Conservation (phyloP, 1,284 basidiomycete genomes). For the Ceraceosorus guamensis region DNA sequence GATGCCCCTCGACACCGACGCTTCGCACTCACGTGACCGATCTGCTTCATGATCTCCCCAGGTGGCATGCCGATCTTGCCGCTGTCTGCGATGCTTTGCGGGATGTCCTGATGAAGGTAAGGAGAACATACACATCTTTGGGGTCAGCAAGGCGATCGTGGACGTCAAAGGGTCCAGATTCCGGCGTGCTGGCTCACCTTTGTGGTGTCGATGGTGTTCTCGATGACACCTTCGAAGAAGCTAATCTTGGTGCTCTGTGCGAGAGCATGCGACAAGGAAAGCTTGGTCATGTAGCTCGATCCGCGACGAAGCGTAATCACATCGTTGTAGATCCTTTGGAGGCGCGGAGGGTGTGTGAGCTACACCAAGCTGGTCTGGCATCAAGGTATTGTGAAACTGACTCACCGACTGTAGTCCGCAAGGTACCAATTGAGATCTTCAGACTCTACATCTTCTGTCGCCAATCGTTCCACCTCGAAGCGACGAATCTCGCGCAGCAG, state of each 20-base stretch:
- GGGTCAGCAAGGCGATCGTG: too few species aligned
- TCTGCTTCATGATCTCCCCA: constrained; percentile 91
- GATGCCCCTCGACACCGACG: not conserved
- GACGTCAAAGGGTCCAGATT: too few species aligned
- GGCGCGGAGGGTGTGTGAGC: not conserved
- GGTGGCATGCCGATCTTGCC: constrained; percentile 69
- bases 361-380: not conserved
- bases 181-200: constrained; percentile 51
- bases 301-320: constrained; percentile 91
- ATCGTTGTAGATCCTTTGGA: constrained; percentile 83
- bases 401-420: constrained; percentile 64
- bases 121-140: too few species aligned
- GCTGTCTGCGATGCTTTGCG: constrained; percentile 83
- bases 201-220: constrained; percentile 87
- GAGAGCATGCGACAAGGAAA: constrained; percentile 86
- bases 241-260: constrained; percentile 90
- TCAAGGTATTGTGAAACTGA: not conserved
- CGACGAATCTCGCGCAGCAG: constrained; percentile 75
- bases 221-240: constrained; percentile 72
- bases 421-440: constrained; percentile 97
- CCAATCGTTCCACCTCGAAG: constrained; percentile 80
- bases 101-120: constrained; percentile 59
- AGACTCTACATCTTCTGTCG: constrained; percentile 59
- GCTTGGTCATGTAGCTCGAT: constrained; percentile 94
- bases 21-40: constrained; percentile 54